Percentiles rank a stretch among this genome's conserved stretches.
Evolutionary conservation across 768 basidiomycete species (phyloP).

Genomic region (Boletus fagicola): DNA sequence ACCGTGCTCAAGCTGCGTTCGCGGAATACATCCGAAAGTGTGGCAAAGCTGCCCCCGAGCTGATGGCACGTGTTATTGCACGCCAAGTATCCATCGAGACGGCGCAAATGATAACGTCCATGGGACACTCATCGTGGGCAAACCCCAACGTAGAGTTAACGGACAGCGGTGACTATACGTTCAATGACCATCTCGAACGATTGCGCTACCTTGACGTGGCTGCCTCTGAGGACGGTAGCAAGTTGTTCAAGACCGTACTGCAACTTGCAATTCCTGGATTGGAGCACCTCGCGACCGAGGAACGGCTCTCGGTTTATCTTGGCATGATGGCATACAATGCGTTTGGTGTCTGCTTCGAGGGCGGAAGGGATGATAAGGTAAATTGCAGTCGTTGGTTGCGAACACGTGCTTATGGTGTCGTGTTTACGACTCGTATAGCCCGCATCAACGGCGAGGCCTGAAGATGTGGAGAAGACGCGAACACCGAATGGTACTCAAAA

Average conservation of each 20-base stretch:
- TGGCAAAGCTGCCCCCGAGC: constrained; percentile 45
- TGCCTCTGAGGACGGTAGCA: constrained; percentile 47
- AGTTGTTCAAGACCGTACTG: constrained; percentile 54
- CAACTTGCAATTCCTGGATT: constrained; percentile 65
- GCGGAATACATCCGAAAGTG: constrained; percentile 53
- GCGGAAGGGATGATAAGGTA: constrained; percentile 73
- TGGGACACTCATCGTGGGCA: constrained; percentile 12
- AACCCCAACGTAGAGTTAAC: constrained; percentile 30
- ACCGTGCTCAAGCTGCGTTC: constrained; percentile 59
- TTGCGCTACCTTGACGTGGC: constrained; percentile 63
- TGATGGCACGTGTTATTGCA: constrained; percentile 71
- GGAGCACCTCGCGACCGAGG: constrained; percentile 66
- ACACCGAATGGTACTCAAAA: constrained; percentile 72
- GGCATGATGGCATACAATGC: constrained; percentile 78
- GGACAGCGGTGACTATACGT: constrained; percentile 52
- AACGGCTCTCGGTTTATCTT: constrained; percentile 55
- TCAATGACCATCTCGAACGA: constrained; percentile 77
- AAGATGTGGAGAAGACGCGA: constrained; percentile 71
- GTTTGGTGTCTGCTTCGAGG: constrained; percentile 66
- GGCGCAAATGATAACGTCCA: constrained; percentile 46
- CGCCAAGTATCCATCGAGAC: constrained; percentile 68
- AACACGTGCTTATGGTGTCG: background rate
- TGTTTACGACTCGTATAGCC: constrained; percentile 42
- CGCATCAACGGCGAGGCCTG: constrained; percentile 50
- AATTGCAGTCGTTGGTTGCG: constrained; percentile 9